Base-by-base conservation (phyloP, 2,329 filamentous ascomycete genomes). In the Geosmithia morbida region DNA sequence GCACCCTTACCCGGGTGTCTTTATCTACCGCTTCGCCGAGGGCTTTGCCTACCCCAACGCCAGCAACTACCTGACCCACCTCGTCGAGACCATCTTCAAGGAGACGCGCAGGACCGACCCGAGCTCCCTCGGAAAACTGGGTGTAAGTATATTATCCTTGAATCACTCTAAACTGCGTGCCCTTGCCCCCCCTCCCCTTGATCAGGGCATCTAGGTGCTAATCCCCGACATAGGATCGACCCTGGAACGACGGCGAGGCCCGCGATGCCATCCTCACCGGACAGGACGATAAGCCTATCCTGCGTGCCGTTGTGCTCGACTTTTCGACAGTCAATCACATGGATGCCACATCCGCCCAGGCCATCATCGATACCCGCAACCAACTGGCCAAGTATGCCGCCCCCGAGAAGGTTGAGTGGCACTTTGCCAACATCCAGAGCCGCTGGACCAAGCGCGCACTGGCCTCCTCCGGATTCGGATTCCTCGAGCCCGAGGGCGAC, bases 31-130 rank as follows among this genome's bases (percentile, higher is more conserved):
- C 43, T 96, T 95, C 64, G 81, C 85, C 0, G 90, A 97, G 66
- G 87, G 89, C 42, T 95, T 94, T 72, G 94, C 92, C 66, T 98
- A 97, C 58, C 87, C 90, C 50, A 98, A 95, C 56, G 88, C 88
- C 18, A 87, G 87, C 57, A 82, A 87, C 60, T 88, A 94, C 53
- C 77, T 95, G 48, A 88, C 96, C 57, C 78, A 87, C 57, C 71
- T 94, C 46, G 77, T 79, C 2, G 66, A 73, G 2, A 77, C 80
- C 54, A 78, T 94, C 44, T 83, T 83, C 54, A 62, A 71, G 42
- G 67, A 81, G 50, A 94, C 89, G 2, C 80, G 84, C 39, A 82
- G 87, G 30, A 94, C 87, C 1, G 85, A 52, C 69, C 79, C 0
- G 69, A 83, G 48, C 41, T 45, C 37, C 45, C 33, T 42, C 41